Evolutionary conservation across 805 yeast genomes (phyloP).

Genomic region (Metschnikowia aberdeeniae): DNA sequence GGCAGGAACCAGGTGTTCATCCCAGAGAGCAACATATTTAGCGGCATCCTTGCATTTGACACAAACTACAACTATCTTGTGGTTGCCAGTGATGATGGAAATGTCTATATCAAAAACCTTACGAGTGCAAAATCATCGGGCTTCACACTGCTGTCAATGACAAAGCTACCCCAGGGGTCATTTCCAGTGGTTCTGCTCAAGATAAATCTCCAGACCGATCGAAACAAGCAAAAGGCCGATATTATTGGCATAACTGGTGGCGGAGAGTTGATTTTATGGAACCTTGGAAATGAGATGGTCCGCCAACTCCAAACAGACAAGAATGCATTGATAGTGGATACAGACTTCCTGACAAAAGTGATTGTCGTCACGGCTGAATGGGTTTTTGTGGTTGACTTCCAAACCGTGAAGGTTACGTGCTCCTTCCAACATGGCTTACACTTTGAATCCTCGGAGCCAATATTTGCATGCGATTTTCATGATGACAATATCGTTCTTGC

Average conservation of each 20-base stretch:
- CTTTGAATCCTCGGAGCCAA: conserved; percentile 8
- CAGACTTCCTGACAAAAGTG: conserved; percentile 27
- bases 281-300: conserved; percentile 10
- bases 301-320: conserved; percentile 1
- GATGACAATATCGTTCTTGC: conserved; percentile 27
- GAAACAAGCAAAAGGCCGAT: conserved; percentile 22
- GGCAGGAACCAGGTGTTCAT: conserved; percentile 37
- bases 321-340: conserved; percentile 3
- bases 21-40: conserved; percentile 26
- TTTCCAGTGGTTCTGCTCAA: conserved; percentile 19
- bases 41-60: conserved; percentile 18
- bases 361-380: conserved; percentile 18
- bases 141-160: conserved; percentile 22
- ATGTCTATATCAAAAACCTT: conserved; percentile 30
- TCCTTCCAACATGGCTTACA: conserved; percentile 17
- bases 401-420: conserved; percentile 5
- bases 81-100: conserved; percentile 27
- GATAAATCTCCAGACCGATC: conserved; percentile 21
- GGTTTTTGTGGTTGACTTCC: conserved; percentile 20
- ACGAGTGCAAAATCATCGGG: conserved; percentile 29
- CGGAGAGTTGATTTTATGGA: conserved; percentile 28
- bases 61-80: conserved; percentile 33
- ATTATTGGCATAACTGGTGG: conserved; percentile 21
- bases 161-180: conserved; percentile 12
- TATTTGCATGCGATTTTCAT: conserved; percentile 30